Evolutionary conservation across 805 yeast genomes (phyloP), one percentile per base, ranked within the genome.

Genomic region (Ogataea chonburiensis): DNA sequence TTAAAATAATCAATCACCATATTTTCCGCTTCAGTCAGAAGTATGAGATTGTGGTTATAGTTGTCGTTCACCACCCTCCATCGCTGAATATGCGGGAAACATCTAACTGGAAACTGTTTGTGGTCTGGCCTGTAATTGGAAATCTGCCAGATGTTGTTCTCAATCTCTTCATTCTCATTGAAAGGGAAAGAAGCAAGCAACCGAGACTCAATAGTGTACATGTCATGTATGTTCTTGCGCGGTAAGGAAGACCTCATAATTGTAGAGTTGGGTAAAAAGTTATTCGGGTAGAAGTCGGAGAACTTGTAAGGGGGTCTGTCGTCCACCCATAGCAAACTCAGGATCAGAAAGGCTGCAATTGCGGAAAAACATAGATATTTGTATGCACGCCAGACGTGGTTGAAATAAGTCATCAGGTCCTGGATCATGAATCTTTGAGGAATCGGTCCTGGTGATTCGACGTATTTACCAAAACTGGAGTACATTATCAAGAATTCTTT

Each of bases 141-240:
- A 9, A 59, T 18, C 39, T 59, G 64, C 57, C 57, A 56, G 19
- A 59, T 56, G 31, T 55, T 48, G 29, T 50, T 52, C 38, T 58
- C 64, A n/a, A 56, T 38, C 16, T 46, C 52, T 3, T 29, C 44
- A 3, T 38, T 23, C 11, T 30, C 28, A 23, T 53, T 46, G 37
- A 47, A 59, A 8, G 57, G 58, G 31, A 58, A 58, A 17, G 36
- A 46, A 23, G 43, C 43, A 15, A 31, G 31, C 19, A 58, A 40
- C 17, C 61, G 42, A 3, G 47, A 29, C 31, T 56, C 61, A 19
- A 56, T 58, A 3, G 56, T 44, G 33, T 34, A 46, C 50, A 55
- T 44, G 24, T 46, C 52, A 28, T 42, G 41, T 0, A 33, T 34
- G 28, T 56, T 55, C 24, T 31, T 38, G 9, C 24, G 38, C 13